Evolutionary conservation across 2,329 filamentous ascomycete species (phyloP).

Genomic region (Trichocomaceae sp.): DNA sequence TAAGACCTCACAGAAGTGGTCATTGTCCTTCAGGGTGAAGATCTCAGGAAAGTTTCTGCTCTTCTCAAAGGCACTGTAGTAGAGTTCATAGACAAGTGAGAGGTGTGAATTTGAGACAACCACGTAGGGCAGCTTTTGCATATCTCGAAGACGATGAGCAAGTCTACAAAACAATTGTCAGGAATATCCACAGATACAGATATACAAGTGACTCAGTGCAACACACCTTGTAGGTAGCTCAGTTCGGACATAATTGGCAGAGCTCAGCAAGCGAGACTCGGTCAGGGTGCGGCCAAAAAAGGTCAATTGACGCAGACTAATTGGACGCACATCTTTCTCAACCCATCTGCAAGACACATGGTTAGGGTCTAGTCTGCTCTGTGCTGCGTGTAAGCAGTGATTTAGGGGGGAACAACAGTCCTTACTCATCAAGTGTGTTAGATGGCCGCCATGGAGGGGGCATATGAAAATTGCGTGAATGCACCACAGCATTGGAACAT

Average conservation of each 20-base stretch:
- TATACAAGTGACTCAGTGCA: neutral
- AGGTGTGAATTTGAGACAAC: constrained; percentile 95
- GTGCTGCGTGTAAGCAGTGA: too few relatives aligned
- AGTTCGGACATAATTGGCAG: constrained; percentile 93
- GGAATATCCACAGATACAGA: neutral
- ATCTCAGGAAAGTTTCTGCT: constrained; percentile 81
- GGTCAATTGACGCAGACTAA: constrained; percentile 91
- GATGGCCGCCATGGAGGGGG: constrained; percentile 54
- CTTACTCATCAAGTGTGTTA: constrained; percentile 55
- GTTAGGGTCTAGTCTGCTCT: neutral
- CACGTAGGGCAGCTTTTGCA: constrained; percentile 92
- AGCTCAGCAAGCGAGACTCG: constrained; percentile 80
- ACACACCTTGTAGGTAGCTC: constrained; percentile 77
- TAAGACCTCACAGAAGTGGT: constrained; percentile 74
- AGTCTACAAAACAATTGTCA: constrained; percentile 49
- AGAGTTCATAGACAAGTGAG: constrained; percentile 90
- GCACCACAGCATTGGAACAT: constrained; percentile 20
- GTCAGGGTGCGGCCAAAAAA: constrained; percentile 94
- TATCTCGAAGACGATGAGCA: constrained; percentile 90
- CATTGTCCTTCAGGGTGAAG: constrained; percentile 81
- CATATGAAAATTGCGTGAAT: constrained; percentile 23
- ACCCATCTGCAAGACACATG: constrained; percentile 64
- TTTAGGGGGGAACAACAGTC: neutral
- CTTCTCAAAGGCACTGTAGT: constrained; percentile 91
- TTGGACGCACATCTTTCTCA: constrained; percentile 83